A percentile compares a stretch with the other conserved stretches of the same genome.
phyloP scores from a whole-genome alignment of 768 basidiomycete species.

The Podaxis mareebaensis region DNA sequence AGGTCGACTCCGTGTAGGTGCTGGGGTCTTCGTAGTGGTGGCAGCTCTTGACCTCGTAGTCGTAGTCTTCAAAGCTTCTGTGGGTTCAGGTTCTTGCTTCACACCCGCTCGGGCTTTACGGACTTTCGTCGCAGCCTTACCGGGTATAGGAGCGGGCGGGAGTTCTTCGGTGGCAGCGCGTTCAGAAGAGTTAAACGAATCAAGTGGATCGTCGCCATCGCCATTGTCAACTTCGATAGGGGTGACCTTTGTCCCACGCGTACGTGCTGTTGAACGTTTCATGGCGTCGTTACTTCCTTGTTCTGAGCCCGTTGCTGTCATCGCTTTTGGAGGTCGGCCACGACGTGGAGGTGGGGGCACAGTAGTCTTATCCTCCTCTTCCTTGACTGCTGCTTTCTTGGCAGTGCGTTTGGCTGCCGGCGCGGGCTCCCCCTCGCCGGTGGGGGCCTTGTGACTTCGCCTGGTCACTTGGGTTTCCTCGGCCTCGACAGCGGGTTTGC shows the following conservation, averaged over 20 bases:
- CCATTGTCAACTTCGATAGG: slow-evolving; percentile 21
- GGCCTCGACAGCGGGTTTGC: slow-evolving; percentile 27
- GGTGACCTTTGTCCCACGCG: slow-evolving; percentile 22
- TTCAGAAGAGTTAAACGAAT: slow-evolving; percentile 20
- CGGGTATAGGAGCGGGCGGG: slow-evolving; percentile 16
- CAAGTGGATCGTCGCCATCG: slow-evolving; percentile 25
- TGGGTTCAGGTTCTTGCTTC: slow-evolving; percentile 17
- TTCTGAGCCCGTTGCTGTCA: slow-evolving; percentile 6
- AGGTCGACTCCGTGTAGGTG: slow-evolving; percentile 11
- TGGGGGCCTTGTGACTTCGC: slow-evolving; percentile 2
- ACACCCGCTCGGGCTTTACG: slow-evolving; percentile 23
- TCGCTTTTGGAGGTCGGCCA: slow-evolving; percentile 19
- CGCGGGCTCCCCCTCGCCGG: slow-evolving; percentile 7
- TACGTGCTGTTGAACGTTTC: slow-evolving; percentile 2
- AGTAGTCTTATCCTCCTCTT: slow-evolving; percentile 15
- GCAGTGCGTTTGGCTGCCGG: slow-evolving; percentile 8
- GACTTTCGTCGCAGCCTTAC: slow-evolving; percentile 21
- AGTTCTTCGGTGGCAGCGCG: slow-evolving; percentile 13
- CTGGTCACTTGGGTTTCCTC: slow-evolving; percentile 20
- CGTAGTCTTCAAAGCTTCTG: neutral
- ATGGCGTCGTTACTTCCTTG: neutral
- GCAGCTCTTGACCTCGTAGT: slow-evolving; percentile 6
- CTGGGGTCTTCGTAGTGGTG: slow-evolving; percentile 17
- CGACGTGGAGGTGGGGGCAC: slow-evolving; percentile 17
- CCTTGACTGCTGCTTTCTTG: slow-evolving; percentile 9